phyloP scores from a whole-genome alignment of 2,329 filamentous ascomycete genomes.

The Phialocephala subalpina region DNA sequence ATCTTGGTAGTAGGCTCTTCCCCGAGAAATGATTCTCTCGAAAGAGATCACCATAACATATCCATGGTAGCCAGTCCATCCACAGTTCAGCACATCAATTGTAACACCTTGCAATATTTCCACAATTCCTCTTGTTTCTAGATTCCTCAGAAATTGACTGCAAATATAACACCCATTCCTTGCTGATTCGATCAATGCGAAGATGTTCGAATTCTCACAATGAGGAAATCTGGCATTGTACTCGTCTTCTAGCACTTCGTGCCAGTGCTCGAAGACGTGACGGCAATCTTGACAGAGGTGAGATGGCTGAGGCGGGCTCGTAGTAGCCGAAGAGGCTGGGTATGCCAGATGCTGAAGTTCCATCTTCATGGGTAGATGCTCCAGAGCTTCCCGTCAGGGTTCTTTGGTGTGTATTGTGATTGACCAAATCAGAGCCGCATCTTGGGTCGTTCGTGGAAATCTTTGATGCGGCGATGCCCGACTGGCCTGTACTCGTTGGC shows the following conservation, averaged over 20 bases:
- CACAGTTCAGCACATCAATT: background rate
- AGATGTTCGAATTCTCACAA: background rate
- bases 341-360: background rate
- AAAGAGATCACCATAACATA: slow-evolving; percentile 1
- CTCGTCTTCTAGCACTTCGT: slow-evolving; percentile 1
- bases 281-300: slow-evolving; percentile 1
- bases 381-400: no score
- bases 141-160: slow-evolving; percentile 7
- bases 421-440: no score
- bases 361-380: background rate
- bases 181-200: background rate
- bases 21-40: slow-evolving; percentile 3
- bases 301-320: background rate
- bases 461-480: no score
- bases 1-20: background rate
- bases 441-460: no score
- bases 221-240: background rate
- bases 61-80: background rate
- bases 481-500: no score
- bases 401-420: no score
- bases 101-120: background rate
- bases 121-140: slow-evolving; percentile 1
- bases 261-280: background rate
- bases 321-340: background rate
- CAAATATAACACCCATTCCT: slow-evolving; percentile 1